Base-by-base conservation (phyloP, 2,329 filamentous ascomycete genomes). In the Phoma sp. region DNA sequence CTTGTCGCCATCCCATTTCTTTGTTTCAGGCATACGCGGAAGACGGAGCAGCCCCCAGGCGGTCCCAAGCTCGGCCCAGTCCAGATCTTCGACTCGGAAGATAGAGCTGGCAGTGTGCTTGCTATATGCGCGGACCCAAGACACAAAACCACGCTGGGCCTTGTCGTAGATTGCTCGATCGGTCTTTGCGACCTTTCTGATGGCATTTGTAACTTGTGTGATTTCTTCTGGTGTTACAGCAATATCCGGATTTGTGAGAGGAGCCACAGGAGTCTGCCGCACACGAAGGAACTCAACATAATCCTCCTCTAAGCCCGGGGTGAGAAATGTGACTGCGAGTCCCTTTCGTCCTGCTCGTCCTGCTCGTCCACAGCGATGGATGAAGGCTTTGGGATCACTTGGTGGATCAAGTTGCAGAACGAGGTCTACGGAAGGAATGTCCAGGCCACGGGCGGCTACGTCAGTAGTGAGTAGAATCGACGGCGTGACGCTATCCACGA, bases 101-200 rank as follows among this genome's bases (percentile, higher is more conserved):
- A 99, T 98, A 67, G 91, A 96, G 55, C 86, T 88, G 1, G 93
- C 92, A 62, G 93, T 87, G 68, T 98, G 95, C 67, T 95, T 96
- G 70, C 86, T 89, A 77, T 98, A 98, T 62, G 90, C 89, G 70
- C 92, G 86, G 1, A 96, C 86, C 90, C 92, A 98, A 69, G 89
- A 93, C 22, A 98, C 93, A 65, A 99, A 98, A 0, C 88, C 95
- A 58, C 88, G 87, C 70, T 96, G 91, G 0, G 89, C 92, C 68
- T 96, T 95, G 72, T 97, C 92, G 71, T 95, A 88, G 9, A 95
- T 71, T 24, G 86, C 84, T 23, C 88, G 79, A 70, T 91, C 89
- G 35, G 77, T 74, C 25, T 79, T 76, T 10, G 87, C 82, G 3
- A 84, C 69, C 9, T 79, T 77, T 24, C 90, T 84, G 51, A 96